A percentile compares a stretch with the other conserved stretches of the same genome.
Conservation (phyloP, 2,329 filamentous ascomycete genomes). For the Grosmannia serpens region DNA sequence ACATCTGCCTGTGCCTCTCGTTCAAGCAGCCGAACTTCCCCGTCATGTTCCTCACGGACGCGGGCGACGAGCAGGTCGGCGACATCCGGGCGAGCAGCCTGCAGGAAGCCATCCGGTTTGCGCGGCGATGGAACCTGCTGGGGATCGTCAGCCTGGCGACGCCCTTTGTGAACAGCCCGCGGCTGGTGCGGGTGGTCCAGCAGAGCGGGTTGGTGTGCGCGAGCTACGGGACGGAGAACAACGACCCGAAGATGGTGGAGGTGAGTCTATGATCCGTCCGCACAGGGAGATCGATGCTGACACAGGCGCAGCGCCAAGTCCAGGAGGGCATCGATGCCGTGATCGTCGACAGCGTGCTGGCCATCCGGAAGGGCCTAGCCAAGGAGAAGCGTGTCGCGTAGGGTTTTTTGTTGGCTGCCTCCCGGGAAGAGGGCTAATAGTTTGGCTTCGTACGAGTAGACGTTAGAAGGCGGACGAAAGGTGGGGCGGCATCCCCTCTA, state of each 20-base stretch:
- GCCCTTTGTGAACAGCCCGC: constrained; percentile 77
- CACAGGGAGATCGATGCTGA: background rate
- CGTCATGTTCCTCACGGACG: constrained; percentile 87
- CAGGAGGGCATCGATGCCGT: constrained; percentile 95
- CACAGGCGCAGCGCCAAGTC: constrained; percentile 57
- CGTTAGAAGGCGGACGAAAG: background rate
- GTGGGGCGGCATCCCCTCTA: background rate
- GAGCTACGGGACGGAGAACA: constrained; percentile 85
- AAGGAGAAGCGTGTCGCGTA: no score
- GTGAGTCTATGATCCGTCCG: constrained; percentile 34
- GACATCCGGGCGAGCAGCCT: constrained; percentile 85
- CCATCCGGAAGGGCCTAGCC: constrained; percentile 82
- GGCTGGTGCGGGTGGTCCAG: constrained; percentile 86
- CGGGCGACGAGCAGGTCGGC: constrained; percentile 67
- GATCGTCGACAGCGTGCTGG: constrained; percentile 89
- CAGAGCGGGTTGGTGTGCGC: constrained; percentile 90
- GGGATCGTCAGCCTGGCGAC: constrained; percentile 85
- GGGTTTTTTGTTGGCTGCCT: background rate
- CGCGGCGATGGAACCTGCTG: constrained; percentile 85
- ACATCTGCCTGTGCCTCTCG: constrained; percentile 84
- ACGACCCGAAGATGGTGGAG: constrained; percentile 74
- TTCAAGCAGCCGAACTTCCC: constrained; percentile 98
- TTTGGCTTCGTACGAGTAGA: no score
- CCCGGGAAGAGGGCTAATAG: no score
- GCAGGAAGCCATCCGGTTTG: constrained; percentile 92